Base-by-base conservation (phyloP, 225 moss, liverwort and hornwort species). In the Rhytidiadelphus loreus region DNA sequence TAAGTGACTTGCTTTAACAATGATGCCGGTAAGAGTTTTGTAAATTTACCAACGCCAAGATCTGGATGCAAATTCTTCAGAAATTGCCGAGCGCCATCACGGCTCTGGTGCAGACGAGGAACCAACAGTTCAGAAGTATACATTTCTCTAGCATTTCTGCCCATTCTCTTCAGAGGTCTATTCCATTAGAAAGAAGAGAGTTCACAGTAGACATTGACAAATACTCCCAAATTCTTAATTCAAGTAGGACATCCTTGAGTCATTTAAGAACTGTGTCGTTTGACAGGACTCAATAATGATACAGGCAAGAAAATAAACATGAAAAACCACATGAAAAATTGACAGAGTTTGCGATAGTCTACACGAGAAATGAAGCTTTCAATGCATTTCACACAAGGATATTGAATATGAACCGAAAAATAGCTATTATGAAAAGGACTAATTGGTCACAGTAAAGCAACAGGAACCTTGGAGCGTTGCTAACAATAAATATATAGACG, bases 11-110 rank as follows among this genome's bases (percentile, higher is more conserved):
- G 58, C 35, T 58, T n/a, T 43, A 53, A 75, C 33, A 78, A 77
- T 32, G 11, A 82, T 43, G 60, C 33, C 69, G 15, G 69, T 48
- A 75, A 39, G 57, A 69, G 46, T 53, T 44, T 41, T 64, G 39
- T 41, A 82, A 66, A 81, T 77, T 83, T 96, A 98, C 98, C 97
- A 41, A 98, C 91, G 83, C 98, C 97, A 87, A 98, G 98, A 86
- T 95, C 97, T 50, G 96, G 95, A 92, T 98, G 98, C 58, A 98
- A 81, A 92, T 92, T 93, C 86, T 92, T 97, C 92, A 99, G 90
- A 73, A 99, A 95, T 87, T 96, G 96, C 79, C 96, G 94, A 81
- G 98, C 98, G 81, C 94, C 95, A 83, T 95, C 92, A 70, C 98
- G 97, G 74, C 88, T 96, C 98, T 99, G 95, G 65, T 77, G 85